A percentile compares a stretch with the other conserved stretches of the same genome.
These are phyloP conservation scores for Teunomyces funiuensis DNA, from an alignment of 805 yeast species.

Conservation along the genomic window DNA sequence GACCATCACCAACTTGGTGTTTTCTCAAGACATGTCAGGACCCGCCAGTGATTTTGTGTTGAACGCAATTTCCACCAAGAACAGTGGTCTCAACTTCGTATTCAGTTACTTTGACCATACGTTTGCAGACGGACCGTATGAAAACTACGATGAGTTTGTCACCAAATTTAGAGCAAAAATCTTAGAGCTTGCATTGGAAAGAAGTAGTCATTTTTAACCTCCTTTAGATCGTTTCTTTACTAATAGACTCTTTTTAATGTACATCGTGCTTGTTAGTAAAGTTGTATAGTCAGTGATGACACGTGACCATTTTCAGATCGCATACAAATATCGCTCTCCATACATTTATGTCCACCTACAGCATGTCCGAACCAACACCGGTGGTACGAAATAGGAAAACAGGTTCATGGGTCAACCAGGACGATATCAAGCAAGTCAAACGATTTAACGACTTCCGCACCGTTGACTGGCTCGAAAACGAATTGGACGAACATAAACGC, in stretches of 20 bases:
- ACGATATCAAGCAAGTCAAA: slow-evolving; percentile 37
- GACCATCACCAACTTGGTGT: slow-evolving; percentile 31
- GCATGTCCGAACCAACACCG: background rate
- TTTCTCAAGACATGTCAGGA: slow-evolving; percentile 39
- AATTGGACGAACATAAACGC: slow-evolving; percentile 46
- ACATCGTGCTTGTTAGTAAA: background rate
- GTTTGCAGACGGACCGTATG: slow-evolving; percentile 23
- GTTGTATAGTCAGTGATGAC: background rate
- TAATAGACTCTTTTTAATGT: background rate
- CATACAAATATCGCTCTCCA: background rate
- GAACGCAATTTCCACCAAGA: slow-evolving; percentile 27
- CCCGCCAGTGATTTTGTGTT: slow-evolving; percentile 35
- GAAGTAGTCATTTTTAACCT: background rate
- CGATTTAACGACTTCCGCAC: slow-evolving; percentile 63
- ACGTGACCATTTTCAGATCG: background rate
- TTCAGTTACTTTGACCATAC: slow-evolving; percentile 28
- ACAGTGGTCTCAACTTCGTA: slow-evolving; percentile 37
- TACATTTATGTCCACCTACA: background rate
- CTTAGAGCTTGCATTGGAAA: slow-evolving; percentile 11
- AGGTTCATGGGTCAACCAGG: slow-evolving; percentile 42
- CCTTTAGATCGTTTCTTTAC: too few relatives aligned
- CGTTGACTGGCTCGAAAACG: slow-evolving; percentile 70
- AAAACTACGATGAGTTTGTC: slow-evolving; percentile 25
- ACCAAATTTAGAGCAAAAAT: slow-evolving; percentile 18
- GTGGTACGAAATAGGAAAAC: slow-evolving; percentile 16